Evolutionary conservation across 495 filamentous ascomycete species (phyloP), one percentile per base, ranked within the genome.

Genomic region (Talaromyces trachyspermus): DNA sequence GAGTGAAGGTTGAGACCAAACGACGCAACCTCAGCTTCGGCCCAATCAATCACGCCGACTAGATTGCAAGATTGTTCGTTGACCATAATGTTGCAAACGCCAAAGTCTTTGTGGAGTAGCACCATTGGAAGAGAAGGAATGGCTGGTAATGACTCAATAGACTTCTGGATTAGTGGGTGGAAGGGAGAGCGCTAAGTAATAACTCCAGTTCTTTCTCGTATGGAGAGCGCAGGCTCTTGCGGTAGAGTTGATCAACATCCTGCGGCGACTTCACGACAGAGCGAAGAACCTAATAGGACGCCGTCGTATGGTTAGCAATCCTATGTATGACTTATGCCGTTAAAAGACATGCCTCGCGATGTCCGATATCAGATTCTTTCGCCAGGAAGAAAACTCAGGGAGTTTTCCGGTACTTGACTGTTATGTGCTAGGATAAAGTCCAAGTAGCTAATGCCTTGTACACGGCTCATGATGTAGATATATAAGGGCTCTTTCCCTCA

Each of bases 21-120:
- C 18, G 69, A 60, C 10, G 54, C 52, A 36, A 70, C 53, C 48
- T 63, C 57, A 0, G 65, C 61, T 52, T 70, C 61, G 1, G 65
- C 64, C 66, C 61, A 70, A 53, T 69, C 63, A 26, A 71, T 54
- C 12, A 71, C 66, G n/a, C 65, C 66, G 25, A 59, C 55, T 8
- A 71, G 47, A 53, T 63, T 58, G 43, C 52, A 68, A 29, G 60
- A 50, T 9, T 4, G 47, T 30, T 62, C 54, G 27, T 70, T 54
- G 1, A 69, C 65, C 26, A 68, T 62, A 46, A 70, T 61, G 47
- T 70, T 70, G 50, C 50, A 61, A 19, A 48, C 33, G 20, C 62
- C 61, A 49, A 70, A 65, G 42, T 64, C 67, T 27, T 45, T 47
- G 43, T 68, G 63, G 5, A 70, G 57, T 12, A 71, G 57, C 5